phyloP scores from a whole-genome alignment of 345 rosid species.

The Capsella bursapastoris region DNA sequence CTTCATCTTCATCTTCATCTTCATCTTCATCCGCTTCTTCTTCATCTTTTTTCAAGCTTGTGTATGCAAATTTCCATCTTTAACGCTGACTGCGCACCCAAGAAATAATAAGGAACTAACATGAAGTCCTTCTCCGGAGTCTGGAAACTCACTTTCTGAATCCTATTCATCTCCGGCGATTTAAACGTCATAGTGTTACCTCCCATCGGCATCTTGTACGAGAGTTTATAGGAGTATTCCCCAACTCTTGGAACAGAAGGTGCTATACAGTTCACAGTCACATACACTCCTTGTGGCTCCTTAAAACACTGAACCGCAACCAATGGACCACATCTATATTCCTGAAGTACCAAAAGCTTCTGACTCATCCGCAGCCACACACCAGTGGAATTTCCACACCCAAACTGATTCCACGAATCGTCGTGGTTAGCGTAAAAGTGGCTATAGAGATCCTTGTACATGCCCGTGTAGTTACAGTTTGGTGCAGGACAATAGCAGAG shows the following conservation, averaged over 20 bases:
- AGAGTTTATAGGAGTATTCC: neutral
- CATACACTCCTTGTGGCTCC: neutral
- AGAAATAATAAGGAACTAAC: neutral
- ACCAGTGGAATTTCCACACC: fast-evolving
- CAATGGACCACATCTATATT: neutral
- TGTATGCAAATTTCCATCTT: neutral
- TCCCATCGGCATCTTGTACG: too few species aligned
- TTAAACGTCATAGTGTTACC: neutral
- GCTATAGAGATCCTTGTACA: neutral
- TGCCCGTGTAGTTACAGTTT: neutral
- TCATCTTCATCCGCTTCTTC: neutral
- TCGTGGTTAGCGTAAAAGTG: neutral
- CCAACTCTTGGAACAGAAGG: neutral
- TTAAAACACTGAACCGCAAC: neutral
- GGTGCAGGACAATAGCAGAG: neutral
- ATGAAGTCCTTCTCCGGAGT: neutral
- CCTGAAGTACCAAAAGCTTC: neutral
- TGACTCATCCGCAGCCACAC: fast-evolving
- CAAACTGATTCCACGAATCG: too few species aligned
- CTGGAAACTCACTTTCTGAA: constrained; percentile 1
- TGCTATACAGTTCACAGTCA: neutral
- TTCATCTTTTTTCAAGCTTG: neutral
- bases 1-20: neutral
- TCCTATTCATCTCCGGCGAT: neutral
- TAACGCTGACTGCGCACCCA: neutral